Base-by-base conservation (phyloP, 2,329 filamentous ascomycete genomes). In the Ophiocordyceps camponoti-rufipedis region DNA sequence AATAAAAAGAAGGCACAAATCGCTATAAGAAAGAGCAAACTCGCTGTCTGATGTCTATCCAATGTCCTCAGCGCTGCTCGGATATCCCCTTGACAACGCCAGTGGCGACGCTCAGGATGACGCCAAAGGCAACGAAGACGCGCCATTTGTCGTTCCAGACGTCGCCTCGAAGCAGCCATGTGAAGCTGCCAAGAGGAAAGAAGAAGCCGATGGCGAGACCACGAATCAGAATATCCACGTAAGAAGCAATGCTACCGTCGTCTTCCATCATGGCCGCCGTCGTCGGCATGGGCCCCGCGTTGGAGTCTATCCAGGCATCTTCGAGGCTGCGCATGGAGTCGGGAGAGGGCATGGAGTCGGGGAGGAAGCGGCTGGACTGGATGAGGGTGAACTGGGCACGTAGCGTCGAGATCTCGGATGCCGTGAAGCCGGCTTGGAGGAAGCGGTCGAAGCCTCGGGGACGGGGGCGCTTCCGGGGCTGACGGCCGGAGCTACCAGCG, bases 151-250 rank as follows among this genome's bases (percentile, higher is more conserved):
- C 78, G 49, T 80, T 83, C 77, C 87, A 94, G 48, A 96, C 79
- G 1, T 85, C 87, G 47, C 91, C 84, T 61, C 88, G 72, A 51
- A 89, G 73, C 44, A 93, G 67, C 86, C 88, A 95, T 45, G 82
- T 78, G 47, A 89, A 67, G 55, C 85, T 87, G 0, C 85, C 89
- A 10, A 96, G 62, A 4, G 91, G 91, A 77, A 89, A 96, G 60
- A 98, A 83, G 68, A 96, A 98, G 0, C 91, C 91, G 55, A 91
- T 84, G 48, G 93, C 67, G 61, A 91, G 85, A 5, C 88, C 91
- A 64, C 81, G 84, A 48, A 96, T 70, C 67, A 95, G 76, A 55
- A 93, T 81, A 56, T 96, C 89, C 41, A 94, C 66, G 11, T 62
- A 56, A 14, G 67, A 61, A 46, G 74, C 68, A 28, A 68, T 70